Base-by-base conservation (phyloP, 495 filamentous ascomycete species). In the Cercophora scortea region DNA sequence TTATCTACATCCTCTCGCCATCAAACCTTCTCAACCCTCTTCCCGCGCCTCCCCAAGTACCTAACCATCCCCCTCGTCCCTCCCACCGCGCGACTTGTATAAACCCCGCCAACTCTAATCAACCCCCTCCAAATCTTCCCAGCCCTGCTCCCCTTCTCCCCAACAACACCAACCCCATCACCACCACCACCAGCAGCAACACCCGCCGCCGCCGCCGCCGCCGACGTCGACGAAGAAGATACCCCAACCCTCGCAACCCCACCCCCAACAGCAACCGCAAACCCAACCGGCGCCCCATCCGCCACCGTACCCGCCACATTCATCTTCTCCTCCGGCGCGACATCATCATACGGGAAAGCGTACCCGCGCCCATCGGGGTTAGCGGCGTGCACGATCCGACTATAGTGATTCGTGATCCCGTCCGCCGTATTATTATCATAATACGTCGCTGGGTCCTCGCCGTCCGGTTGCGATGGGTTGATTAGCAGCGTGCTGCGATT, bases 261-360 rank as follows among this genome's bases (percentile, higher is more conserved):
- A 1, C 51, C 50, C 10, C 86, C 85, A 34, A 90, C 69, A 18
- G 78, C 74, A 11, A 90, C 75, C 0, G 79, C 81, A 50, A 87
- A 75, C 40, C 82, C 55, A 50, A 63, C 51, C 3, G 86, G 86
- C 45, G 66, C 77, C 4, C 63, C 61, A 61, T 80, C 80, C 50
- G 62, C 77, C n/a, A 88, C 78, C 45, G 75, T 78, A 3, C 87
- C 87, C 33, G 78, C 79, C 55, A 84, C 81, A 65, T 88, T 62
- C 12, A 63, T 55, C 0, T 73, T 79, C 47, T 74, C 77, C 15
- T 67, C 65, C 1, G 83, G 76, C 17, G 75, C 74, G 4, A 89
- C 87, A 65, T 90, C 87, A 61, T 90, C 86, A 60, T 89, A 90
- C 0, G 87, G 85, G 59, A 89, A 89, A 2, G 85, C 83, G 69